Conservation (phyloP, 148 eudicot species). For the Cornus florida region DNA sequence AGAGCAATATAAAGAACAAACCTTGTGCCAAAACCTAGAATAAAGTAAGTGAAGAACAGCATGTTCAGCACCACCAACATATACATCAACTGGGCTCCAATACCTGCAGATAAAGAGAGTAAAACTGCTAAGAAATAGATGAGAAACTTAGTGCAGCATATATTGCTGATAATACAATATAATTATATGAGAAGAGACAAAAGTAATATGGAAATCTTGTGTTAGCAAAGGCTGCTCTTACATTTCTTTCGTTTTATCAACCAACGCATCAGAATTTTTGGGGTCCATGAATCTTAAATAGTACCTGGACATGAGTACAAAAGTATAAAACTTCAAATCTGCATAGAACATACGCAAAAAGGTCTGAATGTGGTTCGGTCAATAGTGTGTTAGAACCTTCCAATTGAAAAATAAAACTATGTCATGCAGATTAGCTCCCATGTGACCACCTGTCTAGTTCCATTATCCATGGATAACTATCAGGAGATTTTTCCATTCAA, state of each 20-base stretch:
- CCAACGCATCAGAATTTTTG: conserved; percentile 69
- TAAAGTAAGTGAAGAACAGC: conserved; percentile 98
- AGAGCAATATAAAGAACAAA: conserved; percentile 16
- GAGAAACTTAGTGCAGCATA: conserved; percentile 8
- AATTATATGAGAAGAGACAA: background rate
- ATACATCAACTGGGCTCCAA: conserved; percentile 99
- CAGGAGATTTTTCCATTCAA: background rate
- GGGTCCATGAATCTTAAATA: conserved; percentile 99
- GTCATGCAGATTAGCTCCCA: background rate
- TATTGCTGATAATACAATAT: background rate
- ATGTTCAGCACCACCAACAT: conserved; percentile 99
- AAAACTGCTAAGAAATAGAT: background rate
- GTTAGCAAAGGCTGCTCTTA: conserved; percentile 24
- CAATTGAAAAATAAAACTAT: background rate
- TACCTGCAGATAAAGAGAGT: conserved; percentile 51
- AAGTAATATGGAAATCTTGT: background rate
- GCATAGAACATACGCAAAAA: background rate
- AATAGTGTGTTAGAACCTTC: background rate
- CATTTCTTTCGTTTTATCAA: conserved; percentile 81
- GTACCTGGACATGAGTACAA: conserved; percentile 59
- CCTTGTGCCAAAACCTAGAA: conserved; percentile 99
- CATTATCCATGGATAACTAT: background rate
- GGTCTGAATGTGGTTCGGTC: background rate
- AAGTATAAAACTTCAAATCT: background rate
- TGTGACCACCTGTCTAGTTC: background rate